These are phyloP conservation scores for Hyaloscypha bicolor DNA, from an alignment of 495 filamentous ascomycete species.

Conservation along the genomic window DNA sequence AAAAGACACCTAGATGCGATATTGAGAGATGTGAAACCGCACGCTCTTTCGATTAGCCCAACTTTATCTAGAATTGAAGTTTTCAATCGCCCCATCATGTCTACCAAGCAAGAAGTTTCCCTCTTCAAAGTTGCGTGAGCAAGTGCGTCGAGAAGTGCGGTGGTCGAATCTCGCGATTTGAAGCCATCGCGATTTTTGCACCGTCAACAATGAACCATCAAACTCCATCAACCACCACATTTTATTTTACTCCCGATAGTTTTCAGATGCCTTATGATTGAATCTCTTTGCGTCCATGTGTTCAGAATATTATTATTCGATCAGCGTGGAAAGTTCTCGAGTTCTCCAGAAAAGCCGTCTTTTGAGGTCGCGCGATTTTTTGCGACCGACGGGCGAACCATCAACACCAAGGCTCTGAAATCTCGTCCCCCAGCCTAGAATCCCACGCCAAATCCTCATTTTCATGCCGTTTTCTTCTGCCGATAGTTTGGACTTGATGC, in stretches of 20 bases:
- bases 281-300: neutral
- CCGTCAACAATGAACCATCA: constrained; percentile 14
- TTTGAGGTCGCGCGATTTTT: constrained; percentile 19
- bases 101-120: constrained; percentile 1
- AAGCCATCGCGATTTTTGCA: constrained; percentile 30
- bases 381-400: constrained; percentile 22
- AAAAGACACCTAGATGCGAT: neutral
- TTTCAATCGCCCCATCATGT: constrained; percentile 6
- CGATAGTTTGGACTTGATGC: neutral
- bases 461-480: neutral
- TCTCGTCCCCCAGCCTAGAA: neutral
- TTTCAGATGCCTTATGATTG: neutral
- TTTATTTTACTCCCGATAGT: constrained; percentile 10
- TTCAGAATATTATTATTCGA: neutral
- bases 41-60: constrained; percentile 1
- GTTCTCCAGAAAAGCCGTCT: constrained; percentile 18
- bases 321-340: neutral
- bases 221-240: constrained; percentile 19
- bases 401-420: constrained; percentile 10
- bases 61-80: constrained; percentile 14
- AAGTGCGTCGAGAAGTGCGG: constrained; percentile 6
- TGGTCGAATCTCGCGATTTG: constrained; percentile 14
- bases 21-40: neutral
- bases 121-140: constrained; percentile 1
- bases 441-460: neutral